Evolutionary conservation across 257 asterid genomes (phyloP).

Genomic region (Coffea eugenioides): DNA sequence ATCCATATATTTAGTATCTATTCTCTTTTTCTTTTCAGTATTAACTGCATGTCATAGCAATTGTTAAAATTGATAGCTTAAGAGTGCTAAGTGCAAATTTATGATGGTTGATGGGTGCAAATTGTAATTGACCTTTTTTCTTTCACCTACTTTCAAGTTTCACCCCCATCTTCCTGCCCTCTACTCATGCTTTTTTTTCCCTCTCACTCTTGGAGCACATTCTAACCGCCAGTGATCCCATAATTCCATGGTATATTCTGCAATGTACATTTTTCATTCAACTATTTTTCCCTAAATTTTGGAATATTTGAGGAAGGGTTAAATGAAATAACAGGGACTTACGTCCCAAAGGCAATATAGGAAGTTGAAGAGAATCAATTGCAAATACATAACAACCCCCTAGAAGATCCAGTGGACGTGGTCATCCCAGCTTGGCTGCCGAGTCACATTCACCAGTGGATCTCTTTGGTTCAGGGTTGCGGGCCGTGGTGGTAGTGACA

Average conservation of each 20-base stretch:
- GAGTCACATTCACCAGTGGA: constrained; percentile 17
- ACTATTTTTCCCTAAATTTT: not conserved
- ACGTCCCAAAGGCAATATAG: constrained; percentile 17
- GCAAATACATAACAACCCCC: not conserved
- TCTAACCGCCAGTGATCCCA: not conserved
- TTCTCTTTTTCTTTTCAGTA: too few relatives aligned
- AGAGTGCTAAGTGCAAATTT: too few relatives aligned
- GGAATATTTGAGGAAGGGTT: not conserved
- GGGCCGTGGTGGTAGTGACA: constrained; percentile 19
- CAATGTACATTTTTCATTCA: not conserved
- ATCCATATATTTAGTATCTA: too few relatives aligned
- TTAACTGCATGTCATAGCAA: too few relatives aligned
- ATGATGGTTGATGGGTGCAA: too few relatives aligned
- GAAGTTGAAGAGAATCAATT: constrained; percentile 18
- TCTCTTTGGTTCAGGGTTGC: constrained; percentile 2
- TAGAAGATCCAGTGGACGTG: not conserved
- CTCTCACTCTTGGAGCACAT: not conserved
- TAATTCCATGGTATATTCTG: not conserved
- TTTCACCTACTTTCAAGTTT: not conserved
- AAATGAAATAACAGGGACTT: constrained; percentile 16
- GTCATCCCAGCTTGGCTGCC: constrained; percentile 6
- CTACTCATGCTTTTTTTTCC: not conserved
- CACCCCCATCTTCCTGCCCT: not conserved
- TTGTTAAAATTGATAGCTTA: too few relatives aligned
- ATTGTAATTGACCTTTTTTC: too few relatives aligned